A percentile compares a stretch with the other conserved stretches of the same genome.
These are phyloP conservation scores for Populus deltoides DNA, from an alignment of 345 rosid species.

Conservation along the genomic window DNA sequence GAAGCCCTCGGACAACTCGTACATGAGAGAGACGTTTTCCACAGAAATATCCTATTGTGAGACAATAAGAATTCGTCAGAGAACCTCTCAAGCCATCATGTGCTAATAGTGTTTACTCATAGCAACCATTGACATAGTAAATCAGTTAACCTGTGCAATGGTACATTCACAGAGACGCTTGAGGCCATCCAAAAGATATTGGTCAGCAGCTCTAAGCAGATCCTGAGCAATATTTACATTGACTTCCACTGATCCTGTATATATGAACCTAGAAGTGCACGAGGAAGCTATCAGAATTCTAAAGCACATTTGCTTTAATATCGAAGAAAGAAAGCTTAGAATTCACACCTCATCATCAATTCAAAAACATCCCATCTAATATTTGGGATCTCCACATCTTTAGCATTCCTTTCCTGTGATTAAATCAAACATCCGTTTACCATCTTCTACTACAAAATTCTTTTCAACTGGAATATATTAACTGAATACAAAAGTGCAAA, in stretches of 20 bases:
- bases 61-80: conserved; percentile 4
- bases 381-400: conserved; percentile 73
- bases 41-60: conserved; percentile 46
- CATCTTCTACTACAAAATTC: background rate
- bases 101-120: background rate
- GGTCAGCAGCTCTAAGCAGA: conserved; percentile 79
- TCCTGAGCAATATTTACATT: conserved; percentile 53
- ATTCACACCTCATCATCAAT: conserved; percentile 63
- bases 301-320: background rate
- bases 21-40: conserved; percentile 57
- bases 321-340: background rate
- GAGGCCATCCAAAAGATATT: conserved; percentile 68
- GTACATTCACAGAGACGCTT: conserved; percentile 66
- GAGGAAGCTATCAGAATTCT: conserved; percentile 10
- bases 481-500: background rate
- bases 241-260: conserved; percentile 60
- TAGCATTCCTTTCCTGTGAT: conserved; percentile 60
- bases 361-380: conserved; percentile 74
- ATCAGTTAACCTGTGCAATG: conserved; percentile 56
- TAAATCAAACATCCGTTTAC: background rate
- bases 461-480: background rate
- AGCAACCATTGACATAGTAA: background rate
- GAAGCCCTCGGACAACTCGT: conserved; percentile 62
- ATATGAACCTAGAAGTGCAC: conserved; percentile 50
- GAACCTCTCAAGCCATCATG: background rate